Base-by-base conservation (phyloP, 805 yeast species). In the Candida khao-thaluensis region DNA sequence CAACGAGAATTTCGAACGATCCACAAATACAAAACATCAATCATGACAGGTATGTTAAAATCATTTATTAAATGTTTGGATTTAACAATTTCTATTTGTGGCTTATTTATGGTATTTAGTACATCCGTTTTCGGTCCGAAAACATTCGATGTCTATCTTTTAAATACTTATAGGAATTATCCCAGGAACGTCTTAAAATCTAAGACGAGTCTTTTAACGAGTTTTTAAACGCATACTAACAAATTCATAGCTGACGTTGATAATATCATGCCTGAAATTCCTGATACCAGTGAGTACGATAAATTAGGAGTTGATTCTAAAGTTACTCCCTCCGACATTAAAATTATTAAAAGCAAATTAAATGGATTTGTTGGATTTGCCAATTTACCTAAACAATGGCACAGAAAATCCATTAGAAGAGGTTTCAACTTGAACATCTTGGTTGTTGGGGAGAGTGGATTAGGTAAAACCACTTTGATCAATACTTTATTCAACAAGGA, bases 381-480 rank as follows among this genome's bases (percentile, higher is more conserved):
- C 50, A 93, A 90, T 66, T 74, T 93, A 57, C 99, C 99, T 43
- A 93, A 90, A 59, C 99, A 93, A 71, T 93, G 97, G 96, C 98
- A 93, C 69, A 81, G 96, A 66, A 88, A 85, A 64, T 83, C 95
- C 2, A 79, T 88, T 45, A 82, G 85, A 63, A 77, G 86, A 57
- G 99, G 99, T 10, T 93, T 93, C 73, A 77, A 73, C 53, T 77
- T 93, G 59, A 93, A 93, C 60, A 60, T 93, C 45, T 77, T 93
- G 79, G 88, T 87, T 42, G 95, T 90, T 47, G 95, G 95, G 50
- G 95, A 87, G 68, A 72, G 82, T 44, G 97, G 99, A 4, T 72
- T 91, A 47, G 99, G 99, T 53, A 91, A 91, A 68, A 73, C 93
- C 23, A 93, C 99, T 18, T 76, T 93, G 57, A 78, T 93, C 56